Evolutionary conservation across 1,284 basidiomycete genomes (phyloP).

Genomic region (Melampsora larici-populina): DNA sequence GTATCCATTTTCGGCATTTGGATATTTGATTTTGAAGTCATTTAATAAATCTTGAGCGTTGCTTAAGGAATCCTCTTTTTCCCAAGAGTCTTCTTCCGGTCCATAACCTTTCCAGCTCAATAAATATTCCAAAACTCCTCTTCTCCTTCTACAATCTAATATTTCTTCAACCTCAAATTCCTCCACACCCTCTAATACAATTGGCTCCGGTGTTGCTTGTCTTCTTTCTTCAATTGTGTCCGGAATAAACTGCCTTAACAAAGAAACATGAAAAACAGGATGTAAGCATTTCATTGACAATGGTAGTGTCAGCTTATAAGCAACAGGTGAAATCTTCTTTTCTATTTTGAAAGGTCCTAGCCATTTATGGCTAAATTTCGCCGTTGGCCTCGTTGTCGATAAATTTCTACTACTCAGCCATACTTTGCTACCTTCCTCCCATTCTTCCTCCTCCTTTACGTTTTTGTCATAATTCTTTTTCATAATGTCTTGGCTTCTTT

Average conservation of each 20-base stretch:
- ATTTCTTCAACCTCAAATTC: too few relatives aligned
- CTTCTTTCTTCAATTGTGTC: neutral
- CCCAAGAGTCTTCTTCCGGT: too few relatives aligned
- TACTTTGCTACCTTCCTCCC: neutral
- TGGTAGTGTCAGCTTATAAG: neutral
- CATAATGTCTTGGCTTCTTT: neutral
- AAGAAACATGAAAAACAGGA: too few relatives aligned
- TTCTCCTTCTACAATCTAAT: too few relatives aligned
- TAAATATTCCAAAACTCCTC: neutral
- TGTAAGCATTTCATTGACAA: too few relatives aligned
- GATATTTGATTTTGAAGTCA: too few relatives aligned
- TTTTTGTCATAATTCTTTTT: neutral
- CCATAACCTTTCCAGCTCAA: neutral
- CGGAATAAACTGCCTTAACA: neutral
- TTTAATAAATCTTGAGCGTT: too few relatives aligned
- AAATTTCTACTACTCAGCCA: too few relatives aligned
- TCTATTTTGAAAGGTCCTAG: neutral
- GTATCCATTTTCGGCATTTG: too few relatives aligned
- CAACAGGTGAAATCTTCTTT: neutral
- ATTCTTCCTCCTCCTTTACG: neutral
- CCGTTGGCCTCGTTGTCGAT: constrained; percentile 35
- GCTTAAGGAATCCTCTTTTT: neutral
- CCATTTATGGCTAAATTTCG: neutral
- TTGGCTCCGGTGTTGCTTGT: neutral
- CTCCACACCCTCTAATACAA: neutral